Evolutionary conservation across 176 grass and related monocot genomes (phyloP), one percentile per base, ranked within the genome.

Genomic region (Ensete glaucum): DNA sequence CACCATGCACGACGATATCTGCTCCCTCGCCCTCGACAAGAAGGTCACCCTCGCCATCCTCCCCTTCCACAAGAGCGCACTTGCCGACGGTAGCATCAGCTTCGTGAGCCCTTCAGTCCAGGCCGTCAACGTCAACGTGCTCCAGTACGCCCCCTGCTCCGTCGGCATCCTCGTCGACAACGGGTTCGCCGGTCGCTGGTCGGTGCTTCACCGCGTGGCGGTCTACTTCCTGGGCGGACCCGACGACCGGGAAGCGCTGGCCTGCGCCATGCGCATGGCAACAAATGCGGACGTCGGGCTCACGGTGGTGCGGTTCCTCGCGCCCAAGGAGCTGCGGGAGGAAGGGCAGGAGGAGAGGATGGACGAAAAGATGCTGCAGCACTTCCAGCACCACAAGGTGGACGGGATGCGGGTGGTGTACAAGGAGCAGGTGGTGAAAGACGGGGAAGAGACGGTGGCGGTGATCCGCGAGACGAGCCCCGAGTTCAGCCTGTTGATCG

Each of bases 1-100:
- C 68, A 89, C 92, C 52, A 92, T 96, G 88, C 92, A 96, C 83
- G 73, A 96, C 66, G 92, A 96, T 78, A 78, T 87, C 16, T 96
- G 89, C 87, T 63, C 89, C 48, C 74, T 96, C 5, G 89, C 92
- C 20, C 80, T 89, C 19, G 92, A 96, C 8, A 92, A 96, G 82
- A 77, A 78, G 25, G 78, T 74, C 52, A 67, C 71, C 79, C 84
- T 92, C 65, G 80, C 92, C 84, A 34, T 96, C 55, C 55, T 92
- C 75, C 92, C 89, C 0, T 96, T 96, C 78, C 92, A 92, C 82
- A 74, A 92, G 69, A 79, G 80, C 72, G 72, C 78, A 52, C 76
- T 80, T 64, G 80, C 87, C 21, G 80, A 92, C 71, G 86, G 86
- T 13, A 81, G 86, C 53, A 29, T 81, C 57, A 89, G 89, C 71